phyloP scores from a whole-genome alignment of 345 rosid species.

The Eutrema yunnanense region DNA sequence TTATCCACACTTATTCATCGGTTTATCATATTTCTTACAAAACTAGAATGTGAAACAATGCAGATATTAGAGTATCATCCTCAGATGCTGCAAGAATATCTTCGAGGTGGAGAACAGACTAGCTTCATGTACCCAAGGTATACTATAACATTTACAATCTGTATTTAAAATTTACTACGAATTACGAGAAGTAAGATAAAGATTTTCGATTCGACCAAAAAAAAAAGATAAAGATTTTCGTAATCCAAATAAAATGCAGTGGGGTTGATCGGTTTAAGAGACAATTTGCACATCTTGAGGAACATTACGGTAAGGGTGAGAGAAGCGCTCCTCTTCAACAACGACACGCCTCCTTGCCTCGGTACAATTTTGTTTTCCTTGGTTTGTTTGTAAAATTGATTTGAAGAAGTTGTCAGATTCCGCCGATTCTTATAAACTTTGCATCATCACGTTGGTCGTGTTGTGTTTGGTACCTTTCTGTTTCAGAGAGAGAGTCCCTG shows the following conservation, averaged over 20 bases:
- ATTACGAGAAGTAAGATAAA: background rate
- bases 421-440: background rate
- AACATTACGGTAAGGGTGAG: constrained; percentile 79
- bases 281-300: constrained; percentile 98
- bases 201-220: background rate
- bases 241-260: constrained; percentile 31
- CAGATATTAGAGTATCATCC: constrained; percentile 99
- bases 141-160: background rate
- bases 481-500: constrained; percentile 80
- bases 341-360: constrained; percentile 93
- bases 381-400: background rate
- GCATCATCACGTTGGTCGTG: background rate
- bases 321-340: constrained; percentile 71
- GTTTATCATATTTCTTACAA: background rate
- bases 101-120: constrained; percentile 89
- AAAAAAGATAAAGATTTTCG: background rate
- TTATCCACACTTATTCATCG: background rate
- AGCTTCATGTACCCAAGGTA: constrained; percentile 99
- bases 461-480: constrained; percentile 1
- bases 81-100: constrained; percentile 90
- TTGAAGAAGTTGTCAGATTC: background rate
- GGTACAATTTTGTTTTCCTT: constrained; percentile 36
- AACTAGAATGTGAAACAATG: constrained; percentile 13
- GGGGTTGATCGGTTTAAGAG: constrained; percentile 99
- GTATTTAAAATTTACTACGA: background rate